Evolutionary conservation across 116 monocot species (phyloP), one percentile per base, ranked within the genome.

Genomic region (Cymodocea nodosa): DNA sequence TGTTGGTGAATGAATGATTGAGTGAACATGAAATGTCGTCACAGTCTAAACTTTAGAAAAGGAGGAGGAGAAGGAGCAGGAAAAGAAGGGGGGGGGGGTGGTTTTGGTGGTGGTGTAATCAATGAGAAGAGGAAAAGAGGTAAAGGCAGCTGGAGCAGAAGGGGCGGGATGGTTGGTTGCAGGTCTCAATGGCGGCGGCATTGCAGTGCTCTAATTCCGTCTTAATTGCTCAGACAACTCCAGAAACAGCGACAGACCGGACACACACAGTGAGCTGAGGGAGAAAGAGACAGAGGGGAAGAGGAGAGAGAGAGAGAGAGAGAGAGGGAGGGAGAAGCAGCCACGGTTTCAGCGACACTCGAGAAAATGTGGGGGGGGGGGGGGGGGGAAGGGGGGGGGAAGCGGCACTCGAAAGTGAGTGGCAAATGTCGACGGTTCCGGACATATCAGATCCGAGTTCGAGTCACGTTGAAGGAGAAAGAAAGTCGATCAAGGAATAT

Each of bases 171-270:
- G 58, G 35, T 40, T 69, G 54, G 54, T 40, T 58, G 68, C 57
- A 69, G 44, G 68, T 44, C 68, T 57, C 57, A 69, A 69, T 57
- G 67, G 52, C 63, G 75, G 69, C 69, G 62, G 56, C 69, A 63
- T 69, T 75, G 69, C 68, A 75, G 75, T 15, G 69, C 62, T 69
- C 69, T 69, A 69, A 54, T 75, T 69, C 75, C 15, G 30, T 35
- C 63, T 75, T 75, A 75, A 75, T 69, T 75, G 75, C 75, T 18
- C 37, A 58, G 68, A 56, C 62, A 51, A 61, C 59, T 15, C 24
- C 50, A 50, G 22, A 19, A 56, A 4, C 56, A 58, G 17, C 56
- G 11, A 20, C 66, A 67, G 66, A 52, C 15, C 59, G 60, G 66
- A 57, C 59, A 36, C 35, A 74, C 50, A 55, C 25, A n/a, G 56